Conservation (phyloP, 176 grass and related monocot species). For the Zea mays region DNA sequence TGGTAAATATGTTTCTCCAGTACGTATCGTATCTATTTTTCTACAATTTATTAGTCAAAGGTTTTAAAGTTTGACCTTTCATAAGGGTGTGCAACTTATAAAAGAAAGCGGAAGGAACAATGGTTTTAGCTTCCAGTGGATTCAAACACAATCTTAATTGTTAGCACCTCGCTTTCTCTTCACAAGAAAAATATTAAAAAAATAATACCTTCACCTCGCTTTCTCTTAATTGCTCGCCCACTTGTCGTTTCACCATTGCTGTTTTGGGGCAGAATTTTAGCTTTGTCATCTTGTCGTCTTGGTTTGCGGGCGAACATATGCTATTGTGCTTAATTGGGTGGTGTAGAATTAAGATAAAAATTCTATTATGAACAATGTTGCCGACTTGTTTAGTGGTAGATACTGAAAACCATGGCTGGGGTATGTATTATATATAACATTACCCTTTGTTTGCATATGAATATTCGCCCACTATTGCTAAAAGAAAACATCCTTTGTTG, state of each 20-base stretch:
- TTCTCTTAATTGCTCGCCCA: not conserved
- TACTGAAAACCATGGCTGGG: not conserved
- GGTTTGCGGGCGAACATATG: not conserved
- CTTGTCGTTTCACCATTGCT: not conserved
- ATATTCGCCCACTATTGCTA: not conserved
- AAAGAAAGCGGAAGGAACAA: not conserved
- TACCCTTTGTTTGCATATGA: not conserved
- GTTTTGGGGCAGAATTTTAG: not conserved
- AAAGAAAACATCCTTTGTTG: not conserved
- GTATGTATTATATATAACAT: not conserved
- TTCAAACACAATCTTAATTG: not conserved
- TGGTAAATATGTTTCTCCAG: no score
- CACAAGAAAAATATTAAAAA: not conserved
- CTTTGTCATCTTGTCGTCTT: not conserved
- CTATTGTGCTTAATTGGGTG: not conserved
- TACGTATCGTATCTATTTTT: no score
- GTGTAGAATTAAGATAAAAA: not conserved
- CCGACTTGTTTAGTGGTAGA: not conserved
- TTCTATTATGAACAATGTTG: not conserved
- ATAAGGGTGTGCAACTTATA: not conserved
- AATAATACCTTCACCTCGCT: not conserved
- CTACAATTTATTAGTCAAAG: not conserved
- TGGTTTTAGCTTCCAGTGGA: not conserved
- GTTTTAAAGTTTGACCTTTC: not conserved
- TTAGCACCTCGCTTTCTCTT: conserved; percentile 38